phyloP scores from a whole-genome alignment of 2,329 filamentous ascomycete genomes.

The Orbilia ellipsospora region DNA sequence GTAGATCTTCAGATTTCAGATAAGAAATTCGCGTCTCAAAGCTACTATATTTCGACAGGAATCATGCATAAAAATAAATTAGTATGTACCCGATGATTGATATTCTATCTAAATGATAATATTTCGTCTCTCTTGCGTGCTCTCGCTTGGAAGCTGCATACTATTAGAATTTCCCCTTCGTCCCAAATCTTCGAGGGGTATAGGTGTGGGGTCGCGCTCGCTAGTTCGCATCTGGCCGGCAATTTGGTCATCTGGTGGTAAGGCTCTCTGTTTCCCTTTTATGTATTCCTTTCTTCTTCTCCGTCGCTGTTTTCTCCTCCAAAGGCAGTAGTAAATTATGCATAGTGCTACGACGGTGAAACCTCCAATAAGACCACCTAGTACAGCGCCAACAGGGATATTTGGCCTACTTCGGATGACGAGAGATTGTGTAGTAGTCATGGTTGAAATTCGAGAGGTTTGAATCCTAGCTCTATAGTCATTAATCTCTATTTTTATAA shows the following conservation, averaged over 20 bases:
- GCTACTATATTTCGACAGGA: no score
- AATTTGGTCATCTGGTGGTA: slow-evolving; percentile 1
- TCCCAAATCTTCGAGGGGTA: background rate
- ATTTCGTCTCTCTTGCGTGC: no score
- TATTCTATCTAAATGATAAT: no score
- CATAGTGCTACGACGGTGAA: slow-evolving; percentile 20
- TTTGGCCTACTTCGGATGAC: background rate
- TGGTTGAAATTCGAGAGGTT: background rate
- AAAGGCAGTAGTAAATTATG: slow-evolving; percentile 16
- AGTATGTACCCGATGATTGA: no score
- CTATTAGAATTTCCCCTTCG: background rate
- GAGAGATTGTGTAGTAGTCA: background rate
- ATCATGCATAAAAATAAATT: no score
- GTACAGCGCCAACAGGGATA: slow-evolving; percentile 9
- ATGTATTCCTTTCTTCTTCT: slow-evolving; percentile 9
- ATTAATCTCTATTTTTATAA: no score
- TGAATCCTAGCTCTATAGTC: background rate
- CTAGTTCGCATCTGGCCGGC: background rate
- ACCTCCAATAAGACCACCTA: slow-evolving; percentile 39
- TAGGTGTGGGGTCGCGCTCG: background rate
- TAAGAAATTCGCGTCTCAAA: no score
- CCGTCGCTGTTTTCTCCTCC: slow-evolving; percentile 1
- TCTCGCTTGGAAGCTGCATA: no score
- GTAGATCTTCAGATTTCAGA: no score
- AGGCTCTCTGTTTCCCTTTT: slow-evolving; percentile 15